Base-by-base conservation (phyloP, 2,329 filamentous ascomycete species). In the Epichloe elymi region DNA sequence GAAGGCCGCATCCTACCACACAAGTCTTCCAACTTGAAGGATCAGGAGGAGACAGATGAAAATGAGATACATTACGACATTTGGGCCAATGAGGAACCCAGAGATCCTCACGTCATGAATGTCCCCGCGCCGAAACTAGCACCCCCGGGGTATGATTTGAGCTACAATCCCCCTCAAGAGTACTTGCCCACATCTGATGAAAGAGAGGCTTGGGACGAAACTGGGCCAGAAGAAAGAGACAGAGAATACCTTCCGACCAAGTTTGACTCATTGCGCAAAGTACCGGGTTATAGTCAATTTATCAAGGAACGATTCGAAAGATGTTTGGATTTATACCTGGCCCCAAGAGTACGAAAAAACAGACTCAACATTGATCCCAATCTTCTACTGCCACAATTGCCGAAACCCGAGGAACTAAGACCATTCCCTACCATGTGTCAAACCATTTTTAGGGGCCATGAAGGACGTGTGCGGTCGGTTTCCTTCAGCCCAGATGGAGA, bases 291-390 rank as follows among this genome's bases (percentile, higher is more conserved):
- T 64, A 86, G 85, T 48, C 79, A 77, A 50, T 88, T 96, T 58
- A 82, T 98, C 65, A 95, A 96, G 67, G 93, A 98, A 68, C 85
- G 90, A 58, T 98, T 98, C 60, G 90, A 98, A 67, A 79, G 94
- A 57, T 97, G 89, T 65, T 73, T 98, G 58, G 94, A 98, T 69
- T 77, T 98, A 17, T 98, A 98, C 66, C 78, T 98, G 53, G 93
- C 94, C 15, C 93, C 94, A 45, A 79, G 93, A 62, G 82, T 98
- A 51, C 82, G 91, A 54, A 86, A 94, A 66, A 96, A 90, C 72
- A 86, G 90, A 67, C 80, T 98, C 62, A 95, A 97, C 69, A 97
- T 98, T 62, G 93, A 98, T 61, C 93, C 93, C 3, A 86, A 86
- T 66, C 95, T 88, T 38, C 74, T 98, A 48, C 77, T 98, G 37